Evolutionary conservation across 2,329 filamentous ascomycete species (phyloP).

Genomic region (Teratosphaeria viscida): DNA sequence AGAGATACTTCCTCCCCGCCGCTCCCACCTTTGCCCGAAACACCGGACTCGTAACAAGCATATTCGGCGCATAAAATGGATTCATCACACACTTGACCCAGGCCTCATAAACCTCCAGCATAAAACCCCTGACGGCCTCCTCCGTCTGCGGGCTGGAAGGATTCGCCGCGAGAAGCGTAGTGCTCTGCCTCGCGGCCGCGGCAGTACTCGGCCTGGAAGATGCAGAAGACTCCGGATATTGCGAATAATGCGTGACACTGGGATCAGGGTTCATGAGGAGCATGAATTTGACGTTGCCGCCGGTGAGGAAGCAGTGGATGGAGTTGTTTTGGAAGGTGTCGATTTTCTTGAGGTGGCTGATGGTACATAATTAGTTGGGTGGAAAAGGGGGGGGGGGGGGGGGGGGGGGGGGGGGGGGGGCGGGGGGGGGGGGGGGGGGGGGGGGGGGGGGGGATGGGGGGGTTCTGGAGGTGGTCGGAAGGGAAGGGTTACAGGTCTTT

Average conservation of each 20-base stretch:
- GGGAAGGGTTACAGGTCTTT: conserved; percentile 60
- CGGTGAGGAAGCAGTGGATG: conserved; percentile 83
- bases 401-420: too few relatives aligned
- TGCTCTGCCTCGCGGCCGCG: conserved; percentile 22
- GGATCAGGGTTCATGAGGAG: conserved; percentile 72
- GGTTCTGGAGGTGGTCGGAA: too few relatives aligned
- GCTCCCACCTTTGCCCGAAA: conserved; percentile 74
- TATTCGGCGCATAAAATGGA: conserved; percentile 82
- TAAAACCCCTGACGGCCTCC: conserved; percentile 91
- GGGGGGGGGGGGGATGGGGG: too few relatives aligned
- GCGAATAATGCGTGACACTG: conserved; percentile 23
- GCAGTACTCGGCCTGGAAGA: conserved; percentile 20
- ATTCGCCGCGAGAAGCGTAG: conserved; percentile 43
- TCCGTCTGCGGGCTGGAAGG: conserved; percentile 84
- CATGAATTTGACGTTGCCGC: conserved; percentile 84
- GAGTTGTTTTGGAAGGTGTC: conserved; percentile 96
- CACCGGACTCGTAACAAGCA: conserved; percentile 74
- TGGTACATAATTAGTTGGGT: neutral
- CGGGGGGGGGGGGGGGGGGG: too few relatives aligned
- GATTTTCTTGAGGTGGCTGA: conserved; percentile 88
- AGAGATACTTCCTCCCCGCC: conserved; percentile 65
- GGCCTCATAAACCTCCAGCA: conserved; percentile 76
- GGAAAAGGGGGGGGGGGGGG: neutral
- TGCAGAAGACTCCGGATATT: conserved; percentile 19
- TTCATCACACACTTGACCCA: conserved; percentile 98